Conservation (phyloP, 495 filamentous ascomycete genomes). For the Friedmanniomyces simplex region DNA sequence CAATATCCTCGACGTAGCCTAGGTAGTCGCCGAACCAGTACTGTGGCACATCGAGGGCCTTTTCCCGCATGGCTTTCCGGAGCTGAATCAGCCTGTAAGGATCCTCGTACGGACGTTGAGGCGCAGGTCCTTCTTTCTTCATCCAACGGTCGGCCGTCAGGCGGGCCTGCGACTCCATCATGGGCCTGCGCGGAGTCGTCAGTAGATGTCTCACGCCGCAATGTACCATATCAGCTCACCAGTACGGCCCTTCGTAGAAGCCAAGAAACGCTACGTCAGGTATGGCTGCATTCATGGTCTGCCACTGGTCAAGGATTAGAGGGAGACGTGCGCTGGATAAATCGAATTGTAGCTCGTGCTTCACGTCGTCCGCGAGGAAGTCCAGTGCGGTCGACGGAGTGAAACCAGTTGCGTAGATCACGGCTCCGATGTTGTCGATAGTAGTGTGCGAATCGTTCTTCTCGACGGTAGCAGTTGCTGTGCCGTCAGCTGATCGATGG, state of each 20-base stretch:
- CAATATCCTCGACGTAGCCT: slow-evolving; percentile 64
- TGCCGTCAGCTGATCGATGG: slow-evolving; percentile 26
- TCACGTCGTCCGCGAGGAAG: slow-evolving; percentile 48
- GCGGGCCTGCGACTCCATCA: slow-evolving; percentile 78
- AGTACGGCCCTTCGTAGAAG: slow-evolving; percentile 78
- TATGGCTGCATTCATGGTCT: slow-evolving; percentile 48
- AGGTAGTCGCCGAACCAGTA: slow-evolving; percentile 78
- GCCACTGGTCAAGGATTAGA: slow-evolving; percentile 56
- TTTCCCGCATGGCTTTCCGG: slow-evolving; percentile 27
- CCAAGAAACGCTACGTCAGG: slow-evolving; percentile 70
- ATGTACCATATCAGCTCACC: too few relatives aligned
- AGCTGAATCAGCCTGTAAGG: slow-evolving; percentile 7
- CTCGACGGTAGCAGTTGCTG: slow-evolving; percentile 18
- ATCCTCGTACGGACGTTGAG: slow-evolving; percentile 7
- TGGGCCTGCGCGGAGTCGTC: too few relatives aligned
- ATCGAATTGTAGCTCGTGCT: slow-evolving; percentile 45
- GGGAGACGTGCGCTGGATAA: slow-evolving; percentile 49
- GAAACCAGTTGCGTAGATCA: slow-evolving; percentile 73
- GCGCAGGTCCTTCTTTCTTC: neutral
- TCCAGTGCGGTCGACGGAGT: slow-evolving; percentile 48
- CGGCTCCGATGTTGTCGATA: slow-evolving; percentile 49
- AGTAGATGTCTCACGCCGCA: too few relatives aligned
- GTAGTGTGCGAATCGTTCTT: slow-evolving; percentile 28
- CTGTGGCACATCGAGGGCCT: slow-evolving; percentile 42
- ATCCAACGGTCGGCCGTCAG: slow-evolving; percentile 44